Evolutionary conservation across 805 yeast species (phyloP), one percentile per base, ranked within the genome.

Genomic region (Zygoascus bituminiphila): DNA sequence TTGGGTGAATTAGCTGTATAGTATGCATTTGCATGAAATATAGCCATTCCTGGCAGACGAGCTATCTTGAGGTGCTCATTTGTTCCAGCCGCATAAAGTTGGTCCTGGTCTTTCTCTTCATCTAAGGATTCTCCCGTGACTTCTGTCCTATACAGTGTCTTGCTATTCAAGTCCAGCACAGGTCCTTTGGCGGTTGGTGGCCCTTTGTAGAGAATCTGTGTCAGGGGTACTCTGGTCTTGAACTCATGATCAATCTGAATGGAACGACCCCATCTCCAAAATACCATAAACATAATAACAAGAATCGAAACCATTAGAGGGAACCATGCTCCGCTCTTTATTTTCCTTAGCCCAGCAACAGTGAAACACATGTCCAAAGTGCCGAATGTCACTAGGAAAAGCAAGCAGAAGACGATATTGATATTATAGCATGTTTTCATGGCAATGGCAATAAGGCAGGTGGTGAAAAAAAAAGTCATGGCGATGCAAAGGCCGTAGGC

Each of bases 401-500:
- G 10, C 17, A 36, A 15, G 8, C 39, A 36, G 39, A 17, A 36
- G 39, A 36, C 7, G 17, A 36, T 36, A 12, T 36, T 15, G 20
- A 36, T 15, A 9, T 36, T 36, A 36, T 36, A 17, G 39, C 39
- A 36, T 36, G 39, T 19, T 4, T 36, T 36, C 39, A 78, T 63
- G 47, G 75, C 68, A 25, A 77, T 57, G 8, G 73, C 49, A 47
- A 77, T 68, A 61, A 78, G 63, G 9, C 59, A 48, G 0, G 80
- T 70, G 1, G 84, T 79, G 44, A 79, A 69, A 22, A 76, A 51
- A 53, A 79, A 76, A 56, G 77, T 83, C 49, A 77, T 58, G 1
- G 81, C 66, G 31, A 78, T 76, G 20, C 82, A 81, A 49, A 78
- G 68, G 14, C 82, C 83, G 57, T 78, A 79, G 10, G 82, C 82